phyloP scores from a whole-genome alignment of 345 rosid genomes.

The Ceriops zippeliana region DNA sequence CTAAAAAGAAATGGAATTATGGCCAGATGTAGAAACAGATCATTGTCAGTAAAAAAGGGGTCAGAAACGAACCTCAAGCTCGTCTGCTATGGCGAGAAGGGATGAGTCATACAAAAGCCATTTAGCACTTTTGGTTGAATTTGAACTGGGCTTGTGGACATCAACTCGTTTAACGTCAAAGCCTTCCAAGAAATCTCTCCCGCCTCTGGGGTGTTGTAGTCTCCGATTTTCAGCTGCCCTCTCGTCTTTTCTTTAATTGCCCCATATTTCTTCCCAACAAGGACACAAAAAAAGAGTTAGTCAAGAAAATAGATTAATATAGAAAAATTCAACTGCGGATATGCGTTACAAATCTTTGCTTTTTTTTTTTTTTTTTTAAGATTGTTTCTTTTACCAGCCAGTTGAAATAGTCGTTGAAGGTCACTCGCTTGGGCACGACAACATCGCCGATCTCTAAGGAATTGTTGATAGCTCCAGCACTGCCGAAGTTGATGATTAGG shows the following conservation, averaged over 20 bases:
- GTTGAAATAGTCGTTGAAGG: slow-evolving; percentile 8
- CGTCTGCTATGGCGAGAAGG: background rate
- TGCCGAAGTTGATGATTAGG: slow-evolving; percentile 12
- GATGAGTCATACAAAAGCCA: background rate
- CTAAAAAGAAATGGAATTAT: too few species aligned
- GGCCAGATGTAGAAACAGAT: too few species aligned
- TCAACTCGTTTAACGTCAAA: background rate
- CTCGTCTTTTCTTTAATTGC: too few species aligned
- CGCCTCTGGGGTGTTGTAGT: slow-evolving; percentile 3
- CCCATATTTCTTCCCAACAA: too few species aligned
- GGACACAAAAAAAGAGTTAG: too few species aligned
- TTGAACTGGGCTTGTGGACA: background rate
- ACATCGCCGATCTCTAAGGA: slow-evolving; percentile 12
- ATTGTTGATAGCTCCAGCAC: slow-evolving; percentile 12
- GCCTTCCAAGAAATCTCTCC: slow-evolving; percentile 6
- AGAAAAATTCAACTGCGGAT: too few species aligned
- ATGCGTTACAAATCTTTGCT: too few species aligned
- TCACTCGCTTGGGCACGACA: slow-evolving; percentile 3
- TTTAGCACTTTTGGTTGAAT: background rate
- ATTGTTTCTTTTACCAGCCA: background rate
- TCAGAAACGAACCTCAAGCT: slow-evolving; percentile 2
- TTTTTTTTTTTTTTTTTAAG: too few species aligned
- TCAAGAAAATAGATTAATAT: too few species aligned
- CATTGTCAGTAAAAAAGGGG: too few species aligned
- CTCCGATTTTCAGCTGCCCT: slow-evolving; percentile 6